Evolutionary conservation across 108 stramenopile species (phyloP).

Genomic region (Mediolabrus comicus): DNA sequence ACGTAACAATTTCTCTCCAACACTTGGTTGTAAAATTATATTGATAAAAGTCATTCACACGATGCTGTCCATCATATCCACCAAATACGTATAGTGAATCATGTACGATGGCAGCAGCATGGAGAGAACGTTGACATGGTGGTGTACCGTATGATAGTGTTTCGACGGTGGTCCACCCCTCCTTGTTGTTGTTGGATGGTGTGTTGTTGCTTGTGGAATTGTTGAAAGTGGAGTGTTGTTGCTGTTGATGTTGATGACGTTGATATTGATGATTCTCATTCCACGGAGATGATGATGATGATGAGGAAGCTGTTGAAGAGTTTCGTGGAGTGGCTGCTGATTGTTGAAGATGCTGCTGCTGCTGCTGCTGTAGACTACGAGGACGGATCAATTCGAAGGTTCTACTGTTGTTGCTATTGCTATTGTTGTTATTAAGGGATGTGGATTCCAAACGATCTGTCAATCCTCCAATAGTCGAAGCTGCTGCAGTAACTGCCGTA

Average conservation of each 20-base stretch:
- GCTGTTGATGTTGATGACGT: background rate
- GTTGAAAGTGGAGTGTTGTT: background rate
- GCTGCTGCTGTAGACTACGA: background rate
- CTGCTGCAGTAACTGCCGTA: background rate
- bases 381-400: background rate
- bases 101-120: conserved; percentile 79
- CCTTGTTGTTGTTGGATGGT: background rate
- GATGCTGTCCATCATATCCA: conserved; percentile 82
- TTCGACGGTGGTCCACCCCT: conserved; percentile 33
- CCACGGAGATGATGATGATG: background rate
- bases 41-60: conserved; percentile 93
- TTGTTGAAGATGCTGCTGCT: conserved; percentile 1
- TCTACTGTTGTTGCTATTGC: background rate
- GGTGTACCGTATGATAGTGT: conserved; percentile 12
- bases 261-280: background rate
- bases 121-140: conserved; percentile 74
- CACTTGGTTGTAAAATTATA: conserved; percentile 80
- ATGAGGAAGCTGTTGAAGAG: background rate
- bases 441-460: background rate
- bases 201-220: background rate
- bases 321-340: too few species aligned
- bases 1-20: conserved; percentile 46
- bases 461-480: background rate
- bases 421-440: background rate
- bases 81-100: conserved; percentile 78